Evolutionary conservation across 2,329 filamentous ascomycete genomes (phyloP), one percentile per base, ranked within the genome.

Genomic region (Colletotrichum ledebouriae): DNA sequence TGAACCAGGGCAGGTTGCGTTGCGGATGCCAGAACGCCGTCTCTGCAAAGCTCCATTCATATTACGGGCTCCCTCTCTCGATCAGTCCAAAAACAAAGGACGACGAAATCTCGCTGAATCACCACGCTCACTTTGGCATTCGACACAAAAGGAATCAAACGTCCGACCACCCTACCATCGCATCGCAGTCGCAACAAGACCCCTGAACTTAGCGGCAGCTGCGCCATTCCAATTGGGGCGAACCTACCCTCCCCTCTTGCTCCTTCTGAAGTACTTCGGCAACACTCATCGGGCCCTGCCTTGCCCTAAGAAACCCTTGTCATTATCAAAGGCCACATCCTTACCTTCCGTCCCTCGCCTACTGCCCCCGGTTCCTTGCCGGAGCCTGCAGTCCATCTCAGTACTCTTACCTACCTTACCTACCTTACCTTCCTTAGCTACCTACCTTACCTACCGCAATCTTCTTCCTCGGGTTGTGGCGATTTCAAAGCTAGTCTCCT

Each of bases 151-250:
- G 44, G 37, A 41, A 49, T 34, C 39, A 33, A 13, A 53, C 66
- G 42, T 55, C 62, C 42, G 55, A 65, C 66, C 61, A 37, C 49
- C 25, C 34, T 34, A 25, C 61, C 29, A 56, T 33, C 10, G 17
- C 41, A 63, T 39, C 25, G 53, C 53, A 50, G 53, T 39, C 17
- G 53, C 53, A 60, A 53, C 64, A 64, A 53, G 53, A 53, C 60
- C 60, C 64, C 47, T 67, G 59, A 22, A 17, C 56, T 56, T 55
- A 42, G 60, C 60, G 59, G 53, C 46, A 53, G 37, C 59, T 67
- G 64, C 64, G 64, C 64, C 59, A 64, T 53, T 50, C 20, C 47
- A 22, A 46, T 42, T 29, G 47, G 53, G 34, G 41, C 60, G 17
- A 37, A 67, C 39, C 60, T 67, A 55, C 41, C 59, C 39, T 63